Evolutionary conservation across 2,329 filamentous ascomycete species (phyloP).

Genomic region (Colletotrichum godetiae): DNA sequence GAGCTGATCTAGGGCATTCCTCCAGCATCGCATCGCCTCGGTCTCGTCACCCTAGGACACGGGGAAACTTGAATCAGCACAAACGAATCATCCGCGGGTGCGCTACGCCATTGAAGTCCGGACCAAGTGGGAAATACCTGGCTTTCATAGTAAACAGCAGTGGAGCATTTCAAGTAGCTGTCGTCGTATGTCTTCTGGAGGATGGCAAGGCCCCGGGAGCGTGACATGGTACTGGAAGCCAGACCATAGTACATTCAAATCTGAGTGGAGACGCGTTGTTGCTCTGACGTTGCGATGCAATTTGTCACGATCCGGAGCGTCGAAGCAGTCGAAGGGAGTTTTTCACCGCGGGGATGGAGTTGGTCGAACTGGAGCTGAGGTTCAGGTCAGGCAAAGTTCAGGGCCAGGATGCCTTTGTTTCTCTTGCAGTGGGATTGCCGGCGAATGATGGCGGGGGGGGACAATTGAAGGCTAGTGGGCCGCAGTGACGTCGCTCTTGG

Average conservation of each 20-base stretch:
- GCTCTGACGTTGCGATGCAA: neutral
- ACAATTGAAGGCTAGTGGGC: neutral
- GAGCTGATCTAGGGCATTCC: constrained; percentile 87
- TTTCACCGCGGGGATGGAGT: neutral
- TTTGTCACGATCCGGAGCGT: neutral
- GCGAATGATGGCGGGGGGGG: neutral
- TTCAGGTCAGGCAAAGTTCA: neutral
- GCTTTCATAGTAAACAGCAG: constrained; percentile 94
- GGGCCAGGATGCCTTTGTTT: constrained; percentile 10
- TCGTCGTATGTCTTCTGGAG: constrained; percentile 99
- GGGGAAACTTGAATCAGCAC: constrained; percentile 14
- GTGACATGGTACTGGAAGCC: constrained; percentile 57
- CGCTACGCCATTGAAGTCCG: neutral
- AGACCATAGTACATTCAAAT: constrained; percentile 24
- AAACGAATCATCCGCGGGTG: constrained; percentile 2
- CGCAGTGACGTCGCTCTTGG: constrained; percentile 26
- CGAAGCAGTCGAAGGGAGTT: neutral
- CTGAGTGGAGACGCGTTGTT: neutral
- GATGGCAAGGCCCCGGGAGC: constrained; percentile 69
- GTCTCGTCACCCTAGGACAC: constrained; percentile 81
- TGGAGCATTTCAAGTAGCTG: constrained; percentile 93
- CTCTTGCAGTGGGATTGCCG: neutral
- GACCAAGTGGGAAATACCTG: constrained; percentile 67
- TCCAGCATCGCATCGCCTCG: constrained; percentile 93
- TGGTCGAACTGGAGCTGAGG: constrained; percentile 1